A percentile compares a stretch with the other conserved stretches of the same genome.
Conservation (phyloP, 352 stramenopile genomes). For the Globisporangium sylvaticum region DNA sequence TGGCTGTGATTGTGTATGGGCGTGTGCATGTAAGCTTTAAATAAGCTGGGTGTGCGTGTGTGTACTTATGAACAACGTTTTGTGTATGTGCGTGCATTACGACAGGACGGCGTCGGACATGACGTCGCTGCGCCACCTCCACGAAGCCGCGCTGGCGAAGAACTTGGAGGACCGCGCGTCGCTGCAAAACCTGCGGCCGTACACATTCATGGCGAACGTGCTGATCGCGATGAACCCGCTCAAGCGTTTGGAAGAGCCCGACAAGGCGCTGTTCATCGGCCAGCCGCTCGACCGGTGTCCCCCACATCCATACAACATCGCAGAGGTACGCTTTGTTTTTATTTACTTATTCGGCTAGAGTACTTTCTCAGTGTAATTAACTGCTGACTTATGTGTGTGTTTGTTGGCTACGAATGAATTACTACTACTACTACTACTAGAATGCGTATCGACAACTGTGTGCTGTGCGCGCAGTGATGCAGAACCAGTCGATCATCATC, state of each 20-base stretch:
- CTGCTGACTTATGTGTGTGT: constrained; percentile 7
- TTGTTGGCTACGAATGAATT: background rate
- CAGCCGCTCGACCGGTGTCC: constrained; percentile 65
- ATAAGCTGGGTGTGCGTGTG: background rate
- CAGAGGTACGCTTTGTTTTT: constrained; percentile 26
- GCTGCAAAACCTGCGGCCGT: constrained; percentile 68
- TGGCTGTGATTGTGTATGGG: background rate
- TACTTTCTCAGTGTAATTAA: constrained; percentile 5
- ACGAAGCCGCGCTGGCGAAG: constrained; percentile 84
- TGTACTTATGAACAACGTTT: background rate
- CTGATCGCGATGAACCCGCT: constrained; percentile 84
- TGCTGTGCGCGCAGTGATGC: constrained; percentile 76
- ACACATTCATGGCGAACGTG: constrained; percentile 89
- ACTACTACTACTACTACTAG: constrained; percentile 7
- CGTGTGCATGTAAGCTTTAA: constrained; percentile 8
- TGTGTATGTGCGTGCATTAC: background rate
- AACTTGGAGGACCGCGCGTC: constrained; percentile 82
- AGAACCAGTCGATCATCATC: constrained; percentile 94
- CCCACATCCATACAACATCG: constrained; percentile 84
- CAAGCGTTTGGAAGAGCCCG: constrained; percentile 61
- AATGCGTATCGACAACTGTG: constrained; percentile 81
- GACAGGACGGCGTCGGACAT: constrained; percentile 68
- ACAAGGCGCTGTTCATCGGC: constrained; percentile 66
- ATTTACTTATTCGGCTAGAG: background rate
- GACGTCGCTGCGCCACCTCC: constrained; percentile 78